phyloP scores from a whole-genome alignment of 2,329 filamentous ascomycete genomes.

The Colletotrichum spaethianum region DNA sequence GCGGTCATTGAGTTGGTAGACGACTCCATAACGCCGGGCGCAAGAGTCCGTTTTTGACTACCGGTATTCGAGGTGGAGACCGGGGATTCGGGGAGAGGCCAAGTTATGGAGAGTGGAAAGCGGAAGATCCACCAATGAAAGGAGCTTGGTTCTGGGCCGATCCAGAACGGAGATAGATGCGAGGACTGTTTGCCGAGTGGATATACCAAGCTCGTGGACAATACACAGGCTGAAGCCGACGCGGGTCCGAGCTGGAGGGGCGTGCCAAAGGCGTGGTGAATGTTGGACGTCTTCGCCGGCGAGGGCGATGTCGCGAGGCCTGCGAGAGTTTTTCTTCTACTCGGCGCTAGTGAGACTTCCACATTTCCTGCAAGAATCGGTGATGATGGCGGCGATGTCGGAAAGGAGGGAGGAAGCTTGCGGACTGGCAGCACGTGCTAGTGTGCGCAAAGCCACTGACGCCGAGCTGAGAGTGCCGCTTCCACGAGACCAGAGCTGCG shows the following conservation, averaged over 20 bases:
- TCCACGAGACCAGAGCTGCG: neutral
- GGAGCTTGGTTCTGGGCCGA: neutral
- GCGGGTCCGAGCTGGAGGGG: neutral
- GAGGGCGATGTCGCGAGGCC: neutral
- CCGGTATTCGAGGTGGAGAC: conserved; percentile 10
- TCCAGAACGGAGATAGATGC: conserved; percentile 7
- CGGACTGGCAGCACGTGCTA: neutral
- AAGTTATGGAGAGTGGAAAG: neutral
- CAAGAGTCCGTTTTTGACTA: conserved; percentile 6
- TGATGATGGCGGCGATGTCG: conserved; percentile 1
- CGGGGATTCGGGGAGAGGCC: conserved; percentile 3
- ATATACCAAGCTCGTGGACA: neutral
- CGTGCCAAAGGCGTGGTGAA: neutral
- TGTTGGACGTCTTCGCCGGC: neutral
- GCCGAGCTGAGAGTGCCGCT: neutral
- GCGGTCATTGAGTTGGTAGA: neutral
- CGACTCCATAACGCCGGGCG: neutral
- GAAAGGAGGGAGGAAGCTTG: neutral
- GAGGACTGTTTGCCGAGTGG: neutral
- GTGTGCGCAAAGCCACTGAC: neutral
- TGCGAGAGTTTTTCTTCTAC: neutral
- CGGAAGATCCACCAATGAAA: conserved; percentile 22
- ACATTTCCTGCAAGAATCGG: neutral
- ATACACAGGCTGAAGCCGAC: neutral
- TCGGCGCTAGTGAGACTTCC: neutral